Base-by-base conservation (phyloP, 306 rosid species). In the Myrica gale region DNA sequence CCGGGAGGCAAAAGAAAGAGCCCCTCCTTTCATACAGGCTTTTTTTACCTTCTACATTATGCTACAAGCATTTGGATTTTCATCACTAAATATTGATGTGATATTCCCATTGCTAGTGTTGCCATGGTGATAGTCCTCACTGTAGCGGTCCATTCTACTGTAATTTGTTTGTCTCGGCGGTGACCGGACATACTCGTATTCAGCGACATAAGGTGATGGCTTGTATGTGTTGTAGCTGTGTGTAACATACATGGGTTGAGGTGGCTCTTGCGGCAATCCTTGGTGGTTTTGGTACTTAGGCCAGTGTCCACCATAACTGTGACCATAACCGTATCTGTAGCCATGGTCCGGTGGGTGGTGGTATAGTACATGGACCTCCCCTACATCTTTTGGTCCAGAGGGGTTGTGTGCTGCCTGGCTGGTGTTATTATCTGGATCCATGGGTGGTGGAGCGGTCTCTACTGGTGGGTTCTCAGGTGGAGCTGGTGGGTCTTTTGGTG, bases 61-160 rank as follows among this genome's bases (percentile, higher is more conserved):
- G n/a, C 71, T 68, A 81, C 97, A 95, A n/a, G 97, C 96, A 73
- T 95, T 92, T 0, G 97, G 99, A 86, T 95, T 92, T 84, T 95
- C 97, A 60, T 95, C 97, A 44, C 97, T 95, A 83, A 95, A 95
- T 66, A 95, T 82, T 63, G 93, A 89, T 46, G 84, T 82, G 69
- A 95, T 80, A 76, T 82, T 84, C 23, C 89, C 92, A 65, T 76
- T 82, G 50, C 70, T 62, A 63, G 73, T 78, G 42, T 68, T 82
- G 57, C 80, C 72, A 53, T 74, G 51, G 69, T 56, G 76, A 76
- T 86, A 78, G 58, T 86, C 91, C 74, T 83, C 88, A 73, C 56
- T 41, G 82, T 85, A 84, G 66, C 80, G 78, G 41, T 84, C 96
- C 63, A 75, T 65, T 75, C 72, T 68, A 53, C 73, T 83, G 86